Base-by-base conservation (phyloP, 1,284 basidiomycete species). In the Sphaerobolus stellatus region DNA sequence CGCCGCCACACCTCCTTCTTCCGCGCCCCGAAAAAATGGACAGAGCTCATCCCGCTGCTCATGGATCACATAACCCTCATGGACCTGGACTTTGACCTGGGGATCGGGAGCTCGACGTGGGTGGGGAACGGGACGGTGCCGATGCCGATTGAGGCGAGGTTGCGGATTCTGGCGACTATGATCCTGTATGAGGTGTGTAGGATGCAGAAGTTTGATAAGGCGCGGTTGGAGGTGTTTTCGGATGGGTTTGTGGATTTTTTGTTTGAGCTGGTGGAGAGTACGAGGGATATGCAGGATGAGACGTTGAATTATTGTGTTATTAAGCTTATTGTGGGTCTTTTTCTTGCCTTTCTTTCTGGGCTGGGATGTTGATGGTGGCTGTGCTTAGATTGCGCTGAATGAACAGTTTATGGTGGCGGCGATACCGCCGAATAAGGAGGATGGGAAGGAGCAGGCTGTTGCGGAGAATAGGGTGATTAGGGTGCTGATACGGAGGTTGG, bases 351-450 rank as follows among this genome's bases (percentile, higher is more conserved):
- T 25, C 18, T 55, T 44, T 28, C 41, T 27, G 29, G 48, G 62
- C 14, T 25, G 54, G 38, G 16, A 48, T 24, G 28, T 25, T 27
- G n/a, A 50, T 40, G 29, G 40, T 57, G 31, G 22, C 24, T 11
- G 27, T 48, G 50, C 57, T 43, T 58, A 93, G 91, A 85, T 93
- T 38, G 90, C 96, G 0, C 78, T 99, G 36, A 98, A 98, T 67
- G 96, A 99, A 71, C 96, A 99, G 70, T 98, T 97, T 73, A 98
- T 99, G 96, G 93, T 98, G 8, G 86, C 78, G 1, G 69, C 75
- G 2, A 58, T 78, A 28, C 53, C 60, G 16, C 59, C 64, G 41
- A 29, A 58, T 47, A 50, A 50, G 53, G 34, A 56, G 55, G 51
- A 61, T 27, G n/a, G 50, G 62, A 53, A 61, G 60, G 63, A 60